Evolutionary conservation across 1,139 yeast genomes (phyloP), one percentile per base, ranked within the genome.

Genomic region (Yamadazyma atlantica): DNA sequence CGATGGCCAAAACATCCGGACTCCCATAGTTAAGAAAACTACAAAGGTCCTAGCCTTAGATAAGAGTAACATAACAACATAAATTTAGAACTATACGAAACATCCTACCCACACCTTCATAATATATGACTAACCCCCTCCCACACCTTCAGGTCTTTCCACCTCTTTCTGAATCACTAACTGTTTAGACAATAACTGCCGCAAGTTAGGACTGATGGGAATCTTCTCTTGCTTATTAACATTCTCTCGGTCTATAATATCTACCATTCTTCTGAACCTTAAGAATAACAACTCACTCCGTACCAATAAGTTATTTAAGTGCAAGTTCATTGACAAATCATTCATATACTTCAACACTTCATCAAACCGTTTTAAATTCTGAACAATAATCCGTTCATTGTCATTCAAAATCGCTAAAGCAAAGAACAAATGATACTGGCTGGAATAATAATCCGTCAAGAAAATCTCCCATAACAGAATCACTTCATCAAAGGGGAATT

Each of bases 341-440:
- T 92, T 92, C 79, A 92, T 85, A 58, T 86, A 94, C 65, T 86
- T 88, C 51, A 92, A 72, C 14, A 92, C 92, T 57, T 90, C 96
- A 55, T 92, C 98, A 62, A 92, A 90, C 44, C 82, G 79, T 25
- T 67, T 66, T 43, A 90, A 69, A 53, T 88, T 85, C 36, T 81
- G 78, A 48, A 82, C 78, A 32, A 92, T 86, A 23, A 86, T 80
- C 35, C 84, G 76, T 52, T 89, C 88, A 58, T 90, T 84, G 52
- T 87, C 89, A 53, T 92, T 95, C 38, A 94, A 71, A 15, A 92
- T 82, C 0, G 95, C 92, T 48, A 92, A 66, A 14, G 96, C 94
- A 52, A 92, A 74, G 54, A 92, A 89, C 32, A 92, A 63, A 51
- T 89, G 95, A 58, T 84, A 89, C 57, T 92, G 97, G 9, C 92